A percentile compares a stretch with the other conserved stretches of the same genome.
Conservation (phyloP, 2,329 filamentous ascomycete species). For the Calonectria pteridis region DNA sequence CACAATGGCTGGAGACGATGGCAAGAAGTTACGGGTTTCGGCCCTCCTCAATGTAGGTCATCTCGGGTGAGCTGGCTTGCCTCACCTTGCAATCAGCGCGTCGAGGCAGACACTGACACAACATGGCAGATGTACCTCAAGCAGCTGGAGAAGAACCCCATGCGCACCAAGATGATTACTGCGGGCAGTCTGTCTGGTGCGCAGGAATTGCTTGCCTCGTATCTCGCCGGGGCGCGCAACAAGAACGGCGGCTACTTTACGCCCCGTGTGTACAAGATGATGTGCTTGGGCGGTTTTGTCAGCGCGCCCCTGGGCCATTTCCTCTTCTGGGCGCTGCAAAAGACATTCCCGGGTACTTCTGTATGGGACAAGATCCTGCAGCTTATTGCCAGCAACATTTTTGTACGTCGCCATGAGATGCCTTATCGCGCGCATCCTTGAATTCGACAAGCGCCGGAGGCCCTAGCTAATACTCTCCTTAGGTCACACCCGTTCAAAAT, state of each 20-base stretch:
- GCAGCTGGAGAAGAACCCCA: background rate
- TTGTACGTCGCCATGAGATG: background rate
- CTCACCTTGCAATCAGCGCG: no score
- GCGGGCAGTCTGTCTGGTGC: background rate
- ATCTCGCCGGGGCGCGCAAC: background rate
- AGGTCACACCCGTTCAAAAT: background rate
- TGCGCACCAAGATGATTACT: slow-evolving; percentile 6
- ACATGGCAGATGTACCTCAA: background rate
- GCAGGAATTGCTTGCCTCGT: background rate
- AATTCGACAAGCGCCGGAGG: background rate
- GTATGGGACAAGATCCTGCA: background rate
- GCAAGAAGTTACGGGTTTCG: background rate
- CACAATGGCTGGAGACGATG: background rate
- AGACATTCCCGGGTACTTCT: background rate
- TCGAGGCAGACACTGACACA: background rate
- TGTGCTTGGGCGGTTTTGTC: background rate
- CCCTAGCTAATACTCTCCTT: background rate
- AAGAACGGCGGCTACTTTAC: slow-evolving; percentile 5
- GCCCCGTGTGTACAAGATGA: background rate
- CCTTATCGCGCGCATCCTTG: no score
- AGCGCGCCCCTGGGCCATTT: background rate
- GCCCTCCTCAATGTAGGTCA: background rate
- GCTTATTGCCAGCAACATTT: background rate
- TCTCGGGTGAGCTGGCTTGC: no score
- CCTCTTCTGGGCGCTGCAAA: background rate